phyloP scores from a whole-genome alignment of 192 early-diverging fungal genomes.

The Paraglomus occultum region DNA sequence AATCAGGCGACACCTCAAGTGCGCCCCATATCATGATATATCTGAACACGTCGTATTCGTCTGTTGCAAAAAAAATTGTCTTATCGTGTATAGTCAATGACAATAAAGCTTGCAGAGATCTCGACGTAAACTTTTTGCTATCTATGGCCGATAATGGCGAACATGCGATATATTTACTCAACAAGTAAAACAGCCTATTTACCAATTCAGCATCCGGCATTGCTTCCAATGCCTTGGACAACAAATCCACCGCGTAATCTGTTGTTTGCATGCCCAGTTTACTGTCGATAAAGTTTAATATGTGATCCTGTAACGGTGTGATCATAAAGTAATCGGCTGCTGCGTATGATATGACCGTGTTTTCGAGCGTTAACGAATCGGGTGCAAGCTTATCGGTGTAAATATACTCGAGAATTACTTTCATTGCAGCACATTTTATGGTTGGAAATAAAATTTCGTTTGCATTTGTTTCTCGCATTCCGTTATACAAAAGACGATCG shows the following conservation, averaged over 20 bases:
- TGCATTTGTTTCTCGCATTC: slow-evolving; percentile 5
- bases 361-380: slow-evolving; percentile 12
- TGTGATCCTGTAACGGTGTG: slow-evolving; percentile 1
- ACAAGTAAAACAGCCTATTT: too few relatives aligned
- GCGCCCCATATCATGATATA: neutral
- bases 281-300: neutral
- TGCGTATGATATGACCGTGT: slow-evolving; percentile 4
- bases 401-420: slow-evolving; percentile 17
- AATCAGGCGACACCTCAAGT: too few relatives aligned
- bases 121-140: too few relatives aligned
- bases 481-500: slow-evolving; percentile 6
- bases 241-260: neutral
- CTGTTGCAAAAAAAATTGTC: neutral
- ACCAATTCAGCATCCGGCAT: neutral
- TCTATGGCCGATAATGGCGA: too few relatives aligned
- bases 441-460: slow-evolving; percentile 9
- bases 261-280: too few relatives aligned
- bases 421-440: slow-evolving; percentile 10
- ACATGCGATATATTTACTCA: too few relatives aligned
- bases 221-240: neutral
- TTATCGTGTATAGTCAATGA: too few relatives aligned
- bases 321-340: slow-evolving; percentile 26
- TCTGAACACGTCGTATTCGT: slow-evolving; percentile 16
- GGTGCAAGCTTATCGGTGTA: neutral
- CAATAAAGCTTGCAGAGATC: too few relatives aligned